Base-by-base conservation (phyloP, 2,329 filamentous ascomycete species). In the Ophiocordyceps sinensis region DNA sequence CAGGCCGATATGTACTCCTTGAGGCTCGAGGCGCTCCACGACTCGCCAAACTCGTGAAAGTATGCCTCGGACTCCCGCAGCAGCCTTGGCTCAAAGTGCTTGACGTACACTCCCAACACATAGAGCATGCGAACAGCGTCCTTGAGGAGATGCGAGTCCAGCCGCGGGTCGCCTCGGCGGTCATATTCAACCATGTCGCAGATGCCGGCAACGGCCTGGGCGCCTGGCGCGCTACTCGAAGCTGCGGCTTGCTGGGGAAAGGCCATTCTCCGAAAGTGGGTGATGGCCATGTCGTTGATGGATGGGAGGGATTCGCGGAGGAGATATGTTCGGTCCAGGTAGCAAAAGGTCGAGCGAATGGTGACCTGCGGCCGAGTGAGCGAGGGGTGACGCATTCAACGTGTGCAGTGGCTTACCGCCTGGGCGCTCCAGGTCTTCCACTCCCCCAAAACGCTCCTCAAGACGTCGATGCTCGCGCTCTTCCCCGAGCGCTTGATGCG, bases 321-420 rank as follows among this genome's bases (percentile, higher is more conserved):
- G 8, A 98, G 70, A 55, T 87, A 95, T 2, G 87, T 85, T 47
- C 91, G 79, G 57, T 98, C 89, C 48, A 98, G 73, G 54, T 88
- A 98, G 64, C 87, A 94, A 62, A 95, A 96, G 32, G 93, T 82
- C 47, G 84, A 89, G 38, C 87, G 77, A 40, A 98, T 75, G 13
- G 80, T 79, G 48, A 79, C 74, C 79, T 87, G 30, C 23, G 23
- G 23, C 15, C 3, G 21, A 12, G 37, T 46, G 14, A 46, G 44
- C 36, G 10, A 26, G 15, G 38, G 5, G 6, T 17, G 14, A n/a
- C 6, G 5, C 15, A 35, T 12, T 3, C 4, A 13, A 11, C 11
- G 6, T 2, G 10, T 6, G 32, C 8, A 19, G 6, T 32, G 30
- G 58, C 75, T 49, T 67, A 85, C 82, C 63, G 86, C 69, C 59